Percentiles rank a stretch among this genome's conserved stretches.
These are phyloP conservation scores for Apophysomyces trapeziformis DNA, from an alignment of 371 early-diverging fungal genomes.

Conservation along the genomic window DNA sequence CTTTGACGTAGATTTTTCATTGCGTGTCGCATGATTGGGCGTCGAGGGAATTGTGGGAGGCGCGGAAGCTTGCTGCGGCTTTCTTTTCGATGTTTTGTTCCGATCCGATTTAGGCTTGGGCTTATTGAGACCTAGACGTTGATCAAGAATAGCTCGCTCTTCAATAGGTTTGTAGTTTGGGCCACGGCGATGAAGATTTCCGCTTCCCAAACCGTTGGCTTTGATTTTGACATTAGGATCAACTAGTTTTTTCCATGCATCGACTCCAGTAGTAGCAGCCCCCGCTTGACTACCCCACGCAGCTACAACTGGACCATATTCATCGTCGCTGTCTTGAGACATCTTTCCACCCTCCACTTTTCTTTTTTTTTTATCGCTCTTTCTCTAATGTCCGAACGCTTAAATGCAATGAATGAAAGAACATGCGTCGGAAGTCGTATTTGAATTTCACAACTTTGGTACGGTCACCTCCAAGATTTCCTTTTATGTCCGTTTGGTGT, in stretches of 20 bases:
- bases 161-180: conserved; percentile 26
- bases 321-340: conserved; percentile 18
- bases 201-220: conserved; percentile 22
- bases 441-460: too few relatives aligned
- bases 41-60: too few relatives aligned
- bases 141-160: conserved; percentile 21
- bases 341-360: background rate
- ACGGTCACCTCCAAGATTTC: too few relatives aligned
- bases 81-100: conserved; percentile 6
- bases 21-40: background rate
- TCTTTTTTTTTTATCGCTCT: background rate
- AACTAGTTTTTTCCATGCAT: conserved; percentile 15
- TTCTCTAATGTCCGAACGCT: too few relatives aligned
- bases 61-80: background rate
- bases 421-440: too few relatives aligned
- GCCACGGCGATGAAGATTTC: conserved; percentile 24
- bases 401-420: too few relatives aligned
- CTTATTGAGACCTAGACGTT: conserved; percentile 16
- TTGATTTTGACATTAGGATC: conserved; percentile 30
- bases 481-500: too few relatives aligned
- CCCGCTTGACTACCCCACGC: conserved; percentile 24
- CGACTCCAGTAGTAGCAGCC: background rate
- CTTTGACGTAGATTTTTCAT: background rate
- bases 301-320: conserved; percentile 23
- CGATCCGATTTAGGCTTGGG: conserved; percentile 9